Base-by-base conservation (phyloP, 192 early-diverging fungal genomes). In the Coemansia sp. region DNA sequence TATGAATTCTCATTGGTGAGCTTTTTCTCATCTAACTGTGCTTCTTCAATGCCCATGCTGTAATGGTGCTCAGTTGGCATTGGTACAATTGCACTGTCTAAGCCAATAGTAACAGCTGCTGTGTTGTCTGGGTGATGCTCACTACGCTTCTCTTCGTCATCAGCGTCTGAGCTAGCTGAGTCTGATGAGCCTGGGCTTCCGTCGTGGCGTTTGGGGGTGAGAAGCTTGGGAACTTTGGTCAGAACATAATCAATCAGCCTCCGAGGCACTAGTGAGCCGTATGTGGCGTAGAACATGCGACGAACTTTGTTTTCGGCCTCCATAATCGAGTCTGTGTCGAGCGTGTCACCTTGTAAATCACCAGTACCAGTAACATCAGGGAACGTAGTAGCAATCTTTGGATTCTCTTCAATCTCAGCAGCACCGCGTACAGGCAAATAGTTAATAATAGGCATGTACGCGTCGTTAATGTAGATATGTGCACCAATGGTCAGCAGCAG, bases 361-460 rank as follows among this genome's bases (percentile, higher is more conserved):
- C 54, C 64, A 26, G 64, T 53, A 51, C 53, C 60, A 9, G 60
- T 64, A 48, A 79, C 52, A 16, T 79, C 64, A 8, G 76, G 76
- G 67, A 69, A 73, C 54, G 38, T 58, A 19, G 51, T 48, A 7
- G 76, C 62, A 24, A 73, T 52, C 51, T 63, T 63, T 19, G 76
- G 76, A 49, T 79, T 69, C 7, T 66, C 71, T 32, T 80, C 71
- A 18, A 80, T 64, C 49, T 80, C 77, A n/a, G 65, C 68, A 8
- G 77, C 77, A 0, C 61, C 65, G 51, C 71, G 71, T 5, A 85
- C 62, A 3, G 86, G 86, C 54, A 87, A 58, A 30, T 79, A 84
- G 62, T 80, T 78, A 67, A 85, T 78, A 64, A 89, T 71, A 0
- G 89, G 82, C 57, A 77, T 57, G 53, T 85, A 88, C 31, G 87